Base-by-base conservation (phyloP, 352 stramenopile species). In the Globisporangium irregulare region DNA sequence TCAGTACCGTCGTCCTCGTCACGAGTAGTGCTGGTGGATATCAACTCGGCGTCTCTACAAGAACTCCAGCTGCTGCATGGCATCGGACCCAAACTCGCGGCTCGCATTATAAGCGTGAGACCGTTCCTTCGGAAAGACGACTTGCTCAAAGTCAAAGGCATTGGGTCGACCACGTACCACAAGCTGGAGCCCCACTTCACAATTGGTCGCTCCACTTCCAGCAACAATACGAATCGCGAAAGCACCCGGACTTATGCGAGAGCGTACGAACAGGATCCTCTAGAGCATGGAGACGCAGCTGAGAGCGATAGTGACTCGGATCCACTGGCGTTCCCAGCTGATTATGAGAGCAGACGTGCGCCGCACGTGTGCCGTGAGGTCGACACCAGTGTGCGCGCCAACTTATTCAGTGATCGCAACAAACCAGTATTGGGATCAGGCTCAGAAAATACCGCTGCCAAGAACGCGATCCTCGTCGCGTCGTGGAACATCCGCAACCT, bases 401-500 rank as follows among this genome's bases (percentile, higher is more conserved):
- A 62, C 46, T 67, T 87, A 3, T 75, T 87, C 24, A 60, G 64
- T 1, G 32, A 73, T 12, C 24, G 22, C 62, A 38, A 10, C 20
- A 51, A 10, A 34, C 14, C 55, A 27, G 10, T 14, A 18, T 6
- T 27, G 8, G 24, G 4, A 22, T n/a, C 57, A 12, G 15, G 18
- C 1, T 20, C 53, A 0, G 29, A 29, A 9, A n/a, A 2, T n/a
- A 48, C 41, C 15, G 15, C 41, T 7, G 41, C 38, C 20, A n/a
- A 48, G 4, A 65, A 29, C 27, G 68, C 70, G 24, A 25, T 92
- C 22, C 66, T 92, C 41, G 63, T 91, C 7, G 85, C 79, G 0
- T 89, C 81, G 62, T 91, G 80, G 81, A 93, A 93, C 32, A 82
- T 93, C n/a, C 80, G 81, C 72, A 89, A 91, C 55, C 67, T 91